Evolutionary conservation across 2,329 filamentous ascomycete species (phyloP).

Genomic region (Hymenoscyphus linearis): DNA sequence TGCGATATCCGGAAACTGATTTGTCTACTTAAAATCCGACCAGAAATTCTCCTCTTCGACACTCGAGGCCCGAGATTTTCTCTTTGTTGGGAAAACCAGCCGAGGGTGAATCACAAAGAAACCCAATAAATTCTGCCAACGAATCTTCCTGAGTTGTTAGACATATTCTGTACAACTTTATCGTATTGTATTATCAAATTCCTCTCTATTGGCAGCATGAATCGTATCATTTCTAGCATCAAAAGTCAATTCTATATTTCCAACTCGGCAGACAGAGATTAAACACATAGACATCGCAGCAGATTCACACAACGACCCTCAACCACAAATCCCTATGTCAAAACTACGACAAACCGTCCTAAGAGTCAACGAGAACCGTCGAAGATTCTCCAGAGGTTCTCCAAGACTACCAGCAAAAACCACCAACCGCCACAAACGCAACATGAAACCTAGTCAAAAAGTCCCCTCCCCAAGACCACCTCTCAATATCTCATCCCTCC

Average conservation of each 20-base stretch:
- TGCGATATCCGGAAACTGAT: too few species aligned
- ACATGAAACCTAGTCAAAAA: background rate
- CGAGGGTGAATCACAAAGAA: too few species aligned
- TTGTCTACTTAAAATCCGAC: too few species aligned
- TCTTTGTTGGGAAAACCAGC: too few species aligned
- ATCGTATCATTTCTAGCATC: background rate
- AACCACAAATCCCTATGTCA: background rate
- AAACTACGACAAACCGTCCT: background rate
- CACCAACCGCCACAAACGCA: background rate
- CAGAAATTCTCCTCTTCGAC: too few species aligned
- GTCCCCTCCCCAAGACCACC: background rate
- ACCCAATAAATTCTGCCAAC: too few species aligned
- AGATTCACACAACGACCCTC: background rate
- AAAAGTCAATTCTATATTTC: background rate
- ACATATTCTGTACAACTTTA: too few species aligned
- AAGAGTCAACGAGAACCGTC: background rate
- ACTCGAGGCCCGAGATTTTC: too few species aligned
- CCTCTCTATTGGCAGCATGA: too few species aligned
- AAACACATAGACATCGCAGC: background rate
- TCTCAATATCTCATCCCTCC: background rate
- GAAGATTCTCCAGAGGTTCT: background rate
- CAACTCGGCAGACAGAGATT: background rate
- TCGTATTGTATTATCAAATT: too few species aligned
- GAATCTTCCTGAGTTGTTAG: too few species aligned
- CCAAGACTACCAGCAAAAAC: background rate